Percentiles rank a stretch among this genome's conserved stretches.
Conservation (phyloP, 176 grass and related monocot species). For the Chrysopogon serrulatus region DNA sequence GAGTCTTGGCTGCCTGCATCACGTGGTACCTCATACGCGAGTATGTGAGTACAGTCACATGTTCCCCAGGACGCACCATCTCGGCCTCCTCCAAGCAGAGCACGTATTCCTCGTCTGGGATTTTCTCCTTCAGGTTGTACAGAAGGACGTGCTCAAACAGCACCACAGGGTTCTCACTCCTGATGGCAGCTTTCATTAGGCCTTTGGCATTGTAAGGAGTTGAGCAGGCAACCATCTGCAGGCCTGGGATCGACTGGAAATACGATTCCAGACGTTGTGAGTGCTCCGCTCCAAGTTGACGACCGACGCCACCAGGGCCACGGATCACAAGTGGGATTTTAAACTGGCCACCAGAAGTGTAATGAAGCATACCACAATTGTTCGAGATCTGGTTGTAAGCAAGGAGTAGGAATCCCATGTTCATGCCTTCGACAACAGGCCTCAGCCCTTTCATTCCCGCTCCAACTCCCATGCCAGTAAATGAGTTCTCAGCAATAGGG, state of each 20-base stretch:
- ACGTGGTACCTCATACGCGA: constrained; percentile 92
- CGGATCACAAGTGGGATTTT: constrained; percentile 88
- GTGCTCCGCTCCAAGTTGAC: constrained; percentile 89
- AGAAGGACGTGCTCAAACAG: constrained; percentile 86
- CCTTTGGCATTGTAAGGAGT: constrained; percentile 93
- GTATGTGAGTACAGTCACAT: constrained; percentile 82
- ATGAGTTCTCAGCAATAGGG: constrained; percentile 85
- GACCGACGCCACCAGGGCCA: constrained; percentile 81
- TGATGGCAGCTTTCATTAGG: constrained; percentile 94
- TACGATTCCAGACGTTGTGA: constrained; percentile 88
- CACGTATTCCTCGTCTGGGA: constrained; percentile 79
- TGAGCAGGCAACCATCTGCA: constrained; percentile 96
- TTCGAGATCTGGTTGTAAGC: constrained; percentile 98
- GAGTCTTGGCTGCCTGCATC: constrained; percentile 76
- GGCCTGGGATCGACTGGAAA: constrained; percentile 91
- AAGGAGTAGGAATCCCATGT: constrained; percentile 93
- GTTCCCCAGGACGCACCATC: constrained; percentile 78
- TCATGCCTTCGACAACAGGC: constrained; percentile 89
- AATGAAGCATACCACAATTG: constrained; percentile 97
- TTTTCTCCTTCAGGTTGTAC: constrained; percentile 89
- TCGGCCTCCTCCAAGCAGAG: constrained; percentile 79
- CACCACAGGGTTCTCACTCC: constrained; percentile 85
- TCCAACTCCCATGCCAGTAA: constrained; percentile 87
- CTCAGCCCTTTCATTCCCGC: constrained; percentile 77
- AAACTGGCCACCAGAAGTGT: constrained; percentile 91